Evolutionary conservation across 768 basidiomycete species (phyloP), one percentile per base, ranked within the genome.

Genomic region (Vararia minispora): DNA sequence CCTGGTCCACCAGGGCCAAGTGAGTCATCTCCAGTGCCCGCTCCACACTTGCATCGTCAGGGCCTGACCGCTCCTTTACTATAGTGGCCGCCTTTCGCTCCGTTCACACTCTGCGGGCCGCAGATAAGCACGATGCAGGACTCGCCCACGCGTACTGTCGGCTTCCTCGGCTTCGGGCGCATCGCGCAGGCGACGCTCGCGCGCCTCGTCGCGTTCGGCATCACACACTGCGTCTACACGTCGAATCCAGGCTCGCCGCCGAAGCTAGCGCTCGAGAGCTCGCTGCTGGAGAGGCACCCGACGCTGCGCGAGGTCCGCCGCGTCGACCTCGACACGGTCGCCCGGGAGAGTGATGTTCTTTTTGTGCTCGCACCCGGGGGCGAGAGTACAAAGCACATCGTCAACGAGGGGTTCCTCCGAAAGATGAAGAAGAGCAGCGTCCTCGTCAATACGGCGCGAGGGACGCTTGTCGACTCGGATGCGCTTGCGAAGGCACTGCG

Each of bases 91-190:
- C 58, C 58, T 27, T 72, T 71, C 45, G 61, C 76, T 0, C 94
- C 92, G 0, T 91, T 89, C 58, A 61, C 66, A 10, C 74, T 92
- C 48, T 89, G 86, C 47, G 92, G 94, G 0, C 83, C 76, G 1
- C 87, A 90, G 53, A 60, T 86, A 14, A 78, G 80, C 58, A 59
- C 76, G 0, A 67, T 69, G 1, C 40, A 52, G 2, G 49, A 63
- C 12, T 63, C 71, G 6, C 68, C 68, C 2, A 68, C 55, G 6
- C 75, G 79, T 29, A 92, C 79, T 1, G 74, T 79, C 2, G 91
- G 89, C 1, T 95, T 98, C 62, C 66, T 98, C 23, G 95, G 95
- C 10, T 97, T 98, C 49, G 94, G 94, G 5, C 76, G 94, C 18
- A 98, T 98, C 49, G 77, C 90, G 0, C 87, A 91, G 50, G 81